Evolutionary conservation across 2,329 filamentous ascomycete genomes (phyloP).

Genomic region (Verticillium nubilum): DNA sequence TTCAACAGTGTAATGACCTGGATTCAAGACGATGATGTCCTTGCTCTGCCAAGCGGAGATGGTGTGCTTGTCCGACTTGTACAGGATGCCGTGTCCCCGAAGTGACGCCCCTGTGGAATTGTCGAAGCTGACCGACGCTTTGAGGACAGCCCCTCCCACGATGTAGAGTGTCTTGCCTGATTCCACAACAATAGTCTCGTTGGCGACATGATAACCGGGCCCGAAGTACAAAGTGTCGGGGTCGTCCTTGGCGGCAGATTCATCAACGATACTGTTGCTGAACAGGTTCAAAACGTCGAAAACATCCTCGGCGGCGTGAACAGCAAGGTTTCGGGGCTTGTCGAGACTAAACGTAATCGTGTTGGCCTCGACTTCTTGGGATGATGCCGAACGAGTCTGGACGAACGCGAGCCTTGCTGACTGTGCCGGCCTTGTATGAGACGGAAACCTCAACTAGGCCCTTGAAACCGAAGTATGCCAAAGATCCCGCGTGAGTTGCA

Average conservation of each 20-base stretch:
- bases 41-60: slow-evolving; percentile 9
- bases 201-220: slow-evolving; percentile 13
- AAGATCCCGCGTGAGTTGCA: background rate
- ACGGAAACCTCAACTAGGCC: background rate
- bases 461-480: slow-evolving; percentile 1
- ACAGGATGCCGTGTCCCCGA: slow-evolving; percentile 15
- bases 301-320: slow-evolving; percentile 16
- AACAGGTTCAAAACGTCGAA: slow-evolving; percentile 18
- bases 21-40: slow-evolving; percentile 10
- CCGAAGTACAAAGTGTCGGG: slow-evolving; percentile 15
- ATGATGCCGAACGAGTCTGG: background rate
- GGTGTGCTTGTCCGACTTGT: slow-evolving; percentile 4
- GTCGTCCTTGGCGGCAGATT: slow-evolving; percentile 2
- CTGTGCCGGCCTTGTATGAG: background rate
- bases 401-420: background rate
- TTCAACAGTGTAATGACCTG: slow-evolving; percentile 6
- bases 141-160: slow-evolving; percentile 12
- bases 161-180: slow-evolving; percentile 13
- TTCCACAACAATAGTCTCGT: slow-evolving; percentile 8
- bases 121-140: slow-evolving; percentile 14
- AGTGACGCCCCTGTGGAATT: slow-evolving; percentile 8
- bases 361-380: background rate
- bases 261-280: slow-evolving; percentile 12
- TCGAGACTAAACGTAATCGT: background rate
- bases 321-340: background rate